Conservation (phyloP, 805 yeast genomes). For the Candida berthetii region DNA sequence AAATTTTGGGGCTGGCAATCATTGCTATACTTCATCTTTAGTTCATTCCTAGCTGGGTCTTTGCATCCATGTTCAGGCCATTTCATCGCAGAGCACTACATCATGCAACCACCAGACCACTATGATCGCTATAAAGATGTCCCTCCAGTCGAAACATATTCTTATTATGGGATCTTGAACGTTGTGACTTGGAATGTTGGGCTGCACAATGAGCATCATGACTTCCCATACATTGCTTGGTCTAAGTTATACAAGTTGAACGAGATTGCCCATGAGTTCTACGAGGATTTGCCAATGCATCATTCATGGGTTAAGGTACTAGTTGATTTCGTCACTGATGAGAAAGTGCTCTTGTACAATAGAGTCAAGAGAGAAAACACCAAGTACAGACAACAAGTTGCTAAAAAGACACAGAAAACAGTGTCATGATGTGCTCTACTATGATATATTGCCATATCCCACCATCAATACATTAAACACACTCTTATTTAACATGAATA, state of each 20-base stretch:
- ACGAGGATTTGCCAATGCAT: constrained; percentile 72
- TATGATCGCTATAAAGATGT: constrained; percentile 20
- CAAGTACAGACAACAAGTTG: neutral
- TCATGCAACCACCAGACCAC: constrained; percentile 49
- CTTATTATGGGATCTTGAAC: constrained; percentile 81
- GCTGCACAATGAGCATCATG: constrained; percentile 92
- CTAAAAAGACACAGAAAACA: neutral
- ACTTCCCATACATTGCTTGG: constrained; percentile 94
- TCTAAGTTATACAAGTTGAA: constrained; percentile 61
- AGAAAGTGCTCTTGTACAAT: constrained; percentile 67
- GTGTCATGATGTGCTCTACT: too few relatives aligned
- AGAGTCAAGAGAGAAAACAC: constrained; percentile 63
- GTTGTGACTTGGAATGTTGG: constrained; percentile 88
- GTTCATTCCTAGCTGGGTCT: constrained; percentile 86
- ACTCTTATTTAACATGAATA: too few relatives aligned
- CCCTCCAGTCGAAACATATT: constrained; percentile 78
- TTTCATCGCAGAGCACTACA: constrained; percentile 91
- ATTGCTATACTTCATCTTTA: constrained; percentile 58
- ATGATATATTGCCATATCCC: too few relatives aligned
- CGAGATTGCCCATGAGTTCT: constrained; percentile 70
- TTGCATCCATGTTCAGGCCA: constrained; percentile 94
- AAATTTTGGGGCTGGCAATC: constrained; percentile 58
- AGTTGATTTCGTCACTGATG: constrained; percentile 62
- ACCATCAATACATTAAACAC: too few relatives aligned
- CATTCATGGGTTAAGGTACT: constrained; percentile 76